Base-by-base conservation (phyloP, 2,329 filamentous ascomycete genomes). In the Pseudogymnoascus sp. region DNA sequence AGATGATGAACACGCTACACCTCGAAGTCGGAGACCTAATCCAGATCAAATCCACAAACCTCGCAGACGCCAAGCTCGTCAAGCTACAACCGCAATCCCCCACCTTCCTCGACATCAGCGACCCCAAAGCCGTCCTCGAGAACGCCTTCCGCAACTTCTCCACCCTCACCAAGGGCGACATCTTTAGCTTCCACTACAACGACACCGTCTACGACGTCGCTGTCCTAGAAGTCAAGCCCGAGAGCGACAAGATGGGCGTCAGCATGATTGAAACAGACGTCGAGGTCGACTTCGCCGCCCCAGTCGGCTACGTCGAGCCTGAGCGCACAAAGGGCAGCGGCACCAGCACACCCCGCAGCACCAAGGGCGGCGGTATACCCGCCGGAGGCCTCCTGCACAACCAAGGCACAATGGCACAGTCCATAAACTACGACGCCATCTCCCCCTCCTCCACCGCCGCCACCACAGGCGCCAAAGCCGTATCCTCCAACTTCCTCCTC, bases 141-240 rank as follows among this genome's bases (percentile, higher is more conserved):
- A 95, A 95, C 71, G 93, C 92, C 0, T 97, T 99, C 78, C 88
- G 93, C 48, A 96, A 96, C 77, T 99, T 98, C 78, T 91, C 93
- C 14, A 93, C 93, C 61, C 83, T 98, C 14, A 96, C 93, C 2
- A 91, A 93, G 73, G 93, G 92, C 68, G 95, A 99, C 73, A 83
- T 96, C 48, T 99, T 99, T 81, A 96, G 90, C 68, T 99, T 99
- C 75, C 84, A 89, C 70, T 99, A 99, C 79, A 99, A 99, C 76
- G 93, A 98, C 73, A 90, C 92, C 66, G 83, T 92, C 8, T 99
- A 95, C 78, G 89, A 95, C 68, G 92, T 99, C 74, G 92, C 92
- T 2, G 95, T 99, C 1, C 79, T 98, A 13, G 93, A 98, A 73
- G 91, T 96, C 41, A 96, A 96, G 77, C 95, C 95, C 1, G 86